A percentile compares a stretch with the other conserved stretches of the same genome.
phyloP scores from a whole-genome alignment of 1,139 yeast species.

The Zygosaccharomyces sapae region DNA sequence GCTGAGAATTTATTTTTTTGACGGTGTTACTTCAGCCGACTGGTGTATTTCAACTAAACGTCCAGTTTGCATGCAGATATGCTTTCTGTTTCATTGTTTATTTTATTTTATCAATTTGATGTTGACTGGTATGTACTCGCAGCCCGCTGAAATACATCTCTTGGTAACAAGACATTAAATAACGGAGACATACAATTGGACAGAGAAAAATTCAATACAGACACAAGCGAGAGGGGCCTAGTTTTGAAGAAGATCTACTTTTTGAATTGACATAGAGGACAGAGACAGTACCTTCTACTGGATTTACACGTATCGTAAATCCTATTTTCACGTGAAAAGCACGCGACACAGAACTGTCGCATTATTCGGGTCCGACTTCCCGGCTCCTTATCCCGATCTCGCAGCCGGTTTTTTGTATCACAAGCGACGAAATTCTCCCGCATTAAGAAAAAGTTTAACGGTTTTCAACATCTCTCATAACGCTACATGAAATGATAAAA shows the following conservation, averaged over 20 bases:
- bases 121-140: no score
- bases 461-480: background rate
- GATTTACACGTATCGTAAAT: background rate
- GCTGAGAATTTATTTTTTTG: background rate
- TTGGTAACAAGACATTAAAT: no score
- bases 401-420: conserved; percentile 6
- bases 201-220: no score
- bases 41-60: background rate
- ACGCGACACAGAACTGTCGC: background rate
- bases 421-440: background rate
- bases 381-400: conserved; percentile 3
- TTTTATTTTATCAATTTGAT: no score
- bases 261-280: background rate
- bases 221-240: no score
- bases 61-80: no score
- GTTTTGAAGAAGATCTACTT: background rate
- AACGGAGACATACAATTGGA: no score
- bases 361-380: background rate
- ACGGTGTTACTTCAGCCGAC: background rate
- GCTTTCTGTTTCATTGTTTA: no score
- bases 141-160: no score
- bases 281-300: background rate
- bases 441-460: background rate
- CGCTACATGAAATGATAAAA: background rate
- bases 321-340: background rate